phyloP scores from a whole-genome alignment of 139 green algal species.

The Chlamydomonas eustigma region DNA sequence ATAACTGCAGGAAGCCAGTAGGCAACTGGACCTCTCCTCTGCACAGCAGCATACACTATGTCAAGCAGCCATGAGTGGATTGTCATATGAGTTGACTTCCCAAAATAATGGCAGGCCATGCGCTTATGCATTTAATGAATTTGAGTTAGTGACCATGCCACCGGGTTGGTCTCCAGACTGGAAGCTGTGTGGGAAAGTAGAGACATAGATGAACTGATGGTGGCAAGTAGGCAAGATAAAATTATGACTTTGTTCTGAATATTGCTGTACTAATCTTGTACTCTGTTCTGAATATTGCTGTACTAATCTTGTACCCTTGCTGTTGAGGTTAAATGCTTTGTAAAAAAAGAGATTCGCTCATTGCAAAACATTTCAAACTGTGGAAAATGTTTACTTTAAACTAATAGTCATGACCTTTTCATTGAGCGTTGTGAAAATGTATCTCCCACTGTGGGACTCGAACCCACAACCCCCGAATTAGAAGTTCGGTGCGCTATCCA shows the following conservation, averaged over 20 bases:
- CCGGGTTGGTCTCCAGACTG: slow-evolving; percentile 32
- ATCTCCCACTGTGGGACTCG: slow-evolving; percentile 31
- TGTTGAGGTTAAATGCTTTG: too few species aligned
- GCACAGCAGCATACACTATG: neutral
- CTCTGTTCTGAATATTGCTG: too few species aligned
- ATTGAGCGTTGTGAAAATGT: too few species aligned
- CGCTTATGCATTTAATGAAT: slow-evolving; percentile 40
- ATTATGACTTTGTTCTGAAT: too few species aligned
- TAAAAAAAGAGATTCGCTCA: too few species aligned
- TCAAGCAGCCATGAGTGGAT: slow-evolving; percentile 18
- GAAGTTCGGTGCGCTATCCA: slow-evolving; percentile 46
- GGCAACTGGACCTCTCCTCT: neutral
- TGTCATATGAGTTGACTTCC: slow-evolving; percentile 32
- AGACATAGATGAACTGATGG: too few species aligned
- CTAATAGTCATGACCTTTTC: too few species aligned
- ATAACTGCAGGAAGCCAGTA: neutral
- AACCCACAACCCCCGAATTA: slow-evolving; percentile 46
- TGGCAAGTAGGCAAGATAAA: too few species aligned
- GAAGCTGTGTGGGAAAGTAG: slow-evolving; percentile 39
- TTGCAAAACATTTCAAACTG: too few species aligned
- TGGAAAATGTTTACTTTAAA: too few species aligned
- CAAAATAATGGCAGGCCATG: slow-evolving; percentile 39
- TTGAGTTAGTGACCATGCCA: slow-evolving; percentile 37
- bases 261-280: too few species aligned
- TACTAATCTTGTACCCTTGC: too few species aligned